Evolutionary conservation across 2,329 filamentous ascomycete species (phyloP).

Genomic region (Neocucurbitaria cava): DNA sequence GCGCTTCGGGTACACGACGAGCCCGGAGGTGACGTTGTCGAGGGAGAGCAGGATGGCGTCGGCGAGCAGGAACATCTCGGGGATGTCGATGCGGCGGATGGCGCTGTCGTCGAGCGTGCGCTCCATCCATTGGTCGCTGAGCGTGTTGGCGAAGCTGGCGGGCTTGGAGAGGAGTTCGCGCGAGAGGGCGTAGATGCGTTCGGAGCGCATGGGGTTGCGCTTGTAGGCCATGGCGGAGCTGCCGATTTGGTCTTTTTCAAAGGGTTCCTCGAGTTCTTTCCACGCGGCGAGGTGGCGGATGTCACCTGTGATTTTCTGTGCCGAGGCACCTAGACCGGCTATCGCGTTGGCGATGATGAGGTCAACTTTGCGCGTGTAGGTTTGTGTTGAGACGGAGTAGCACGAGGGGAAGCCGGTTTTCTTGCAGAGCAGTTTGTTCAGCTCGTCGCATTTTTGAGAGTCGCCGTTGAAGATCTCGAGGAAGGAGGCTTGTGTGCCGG

Average conservation of each 20-base stretch:
- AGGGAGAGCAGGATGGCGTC: slow-evolving; percentile 70
- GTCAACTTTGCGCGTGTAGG: slow-evolving; percentile 83
- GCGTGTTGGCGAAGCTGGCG: slow-evolving; percentile 66
- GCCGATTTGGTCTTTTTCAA: slow-evolving; percentile 72
- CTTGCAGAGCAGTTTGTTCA: slow-evolving; percentile 69
- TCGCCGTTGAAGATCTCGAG: slow-evolving; percentile 71
- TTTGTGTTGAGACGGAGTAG: slow-evolving; percentile 74
- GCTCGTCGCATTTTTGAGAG: slow-evolving; percentile 65
- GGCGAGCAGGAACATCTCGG: slow-evolving; percentile 57
- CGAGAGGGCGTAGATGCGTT: slow-evolving; percentile 66
- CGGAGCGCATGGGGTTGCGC: slow-evolving; percentile 65
- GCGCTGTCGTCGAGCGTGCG: slow-evolving; percentile 79
- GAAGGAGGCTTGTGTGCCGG: slow-evolving; percentile 68
- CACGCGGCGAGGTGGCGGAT: slow-evolving; percentile 75
- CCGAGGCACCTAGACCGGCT: slow-evolving; percentile 78
- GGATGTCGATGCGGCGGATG: slow-evolving; percentile 64
- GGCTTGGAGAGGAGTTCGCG: slow-evolving; percentile 62
- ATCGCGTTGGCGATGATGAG: slow-evolving; percentile 82
- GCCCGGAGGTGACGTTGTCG: slow-evolving; percentile 74
- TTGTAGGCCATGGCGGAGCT: slow-evolving; percentile 67
- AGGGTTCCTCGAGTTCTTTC: slow-evolving; percentile 88
- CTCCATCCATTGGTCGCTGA: slow-evolving; percentile 80
- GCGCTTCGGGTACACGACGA: slow-evolving; percentile 78
- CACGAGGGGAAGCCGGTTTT: slow-evolving; percentile 69
- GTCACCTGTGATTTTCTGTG: slow-evolving; percentile 75